phyloP scores from a whole-genome alignment of 495 filamentous ascomycete species.

The Podospora didyma region DNA sequence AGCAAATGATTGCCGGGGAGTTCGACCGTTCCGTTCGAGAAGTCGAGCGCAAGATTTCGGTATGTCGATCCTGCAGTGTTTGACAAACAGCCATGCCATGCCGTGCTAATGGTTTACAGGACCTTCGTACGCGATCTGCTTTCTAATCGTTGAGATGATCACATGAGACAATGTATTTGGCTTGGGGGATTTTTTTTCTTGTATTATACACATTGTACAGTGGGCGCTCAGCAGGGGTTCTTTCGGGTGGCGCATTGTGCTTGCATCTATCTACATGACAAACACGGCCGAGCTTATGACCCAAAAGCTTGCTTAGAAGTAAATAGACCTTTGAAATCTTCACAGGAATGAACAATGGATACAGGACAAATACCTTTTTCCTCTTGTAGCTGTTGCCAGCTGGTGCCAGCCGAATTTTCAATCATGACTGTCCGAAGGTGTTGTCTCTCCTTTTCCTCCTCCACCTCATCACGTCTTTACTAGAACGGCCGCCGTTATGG shows the following conservation, averaged over 20 bases:
- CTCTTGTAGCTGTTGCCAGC: too few species aligned
- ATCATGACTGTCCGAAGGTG: too few species aligned
- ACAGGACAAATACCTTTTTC: too few species aligned
- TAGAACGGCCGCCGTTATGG: constrained; percentile 22
- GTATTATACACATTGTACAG: neutral
- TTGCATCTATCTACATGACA: too few species aligned
- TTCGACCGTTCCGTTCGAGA: constrained; percentile 85
- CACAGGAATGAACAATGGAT: too few species aligned
- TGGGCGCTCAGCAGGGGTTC: neutral
- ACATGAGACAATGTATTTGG: neutral
- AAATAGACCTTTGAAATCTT: too few species aligned
- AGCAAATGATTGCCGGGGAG: constrained; percentile 90
- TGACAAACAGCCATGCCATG: neutral
- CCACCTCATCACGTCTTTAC: neutral
- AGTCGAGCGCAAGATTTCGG: constrained; percentile 93
- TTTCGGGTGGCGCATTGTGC: neutral
- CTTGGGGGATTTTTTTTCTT: neutral
- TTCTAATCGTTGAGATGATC: constrained; percentile 46
- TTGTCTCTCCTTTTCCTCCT: too few species aligned
- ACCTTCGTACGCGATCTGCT: constrained; percentile 83
- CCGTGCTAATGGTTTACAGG: constrained; percentile 45
- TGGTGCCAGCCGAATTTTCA: too few species aligned
- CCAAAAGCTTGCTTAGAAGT: too few species aligned
- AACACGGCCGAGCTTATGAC: too few species aligned
- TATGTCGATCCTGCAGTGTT: constrained; percentile 38